Conservation (phyloP, 495 filamentous ascomycete genomes). For the Annulohypoxylon bovei region DNA sequence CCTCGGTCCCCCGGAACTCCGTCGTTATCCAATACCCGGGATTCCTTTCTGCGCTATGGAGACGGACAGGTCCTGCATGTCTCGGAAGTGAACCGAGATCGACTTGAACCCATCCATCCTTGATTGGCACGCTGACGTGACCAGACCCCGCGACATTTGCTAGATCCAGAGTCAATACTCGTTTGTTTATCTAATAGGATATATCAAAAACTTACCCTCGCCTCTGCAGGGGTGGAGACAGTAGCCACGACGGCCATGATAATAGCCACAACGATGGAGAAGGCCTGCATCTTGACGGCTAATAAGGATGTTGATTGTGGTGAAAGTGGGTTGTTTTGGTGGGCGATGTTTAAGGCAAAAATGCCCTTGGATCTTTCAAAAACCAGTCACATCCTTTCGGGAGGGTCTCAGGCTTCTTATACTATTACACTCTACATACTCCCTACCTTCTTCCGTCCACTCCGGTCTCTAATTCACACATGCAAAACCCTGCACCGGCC, state of each 20-base stretch:
- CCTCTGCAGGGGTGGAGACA: conserved; percentile 29
- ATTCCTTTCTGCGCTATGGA: conserved; percentile 21
- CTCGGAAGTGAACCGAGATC: conserved; percentile 12
- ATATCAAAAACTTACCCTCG: conserved; percentile 29
- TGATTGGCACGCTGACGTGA: conserved; percentile 25
- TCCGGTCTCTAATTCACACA: conserved; percentile 18
- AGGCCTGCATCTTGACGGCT: conserved; percentile 37
- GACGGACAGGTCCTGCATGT: conserved; percentile 11
- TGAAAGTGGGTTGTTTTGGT: conserved; percentile 20
- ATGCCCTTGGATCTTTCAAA: conserved; percentile 25
- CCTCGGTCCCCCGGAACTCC: conserved; percentile 5
- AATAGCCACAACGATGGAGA: conserved; percentile 36
- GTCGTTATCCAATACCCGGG: conserved; percentile 27
- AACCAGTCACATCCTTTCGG: conserved; percentile 6
- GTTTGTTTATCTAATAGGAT: neutral
- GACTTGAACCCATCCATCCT: neutral
- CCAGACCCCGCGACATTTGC: conserved; percentile 21
- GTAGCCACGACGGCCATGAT: conserved; percentile 33
- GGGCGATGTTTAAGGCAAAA: conserved; percentile 35
- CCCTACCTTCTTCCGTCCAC: conserved; percentile 24
- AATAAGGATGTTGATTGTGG: neutral
- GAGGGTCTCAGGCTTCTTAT: conserved; percentile 32
- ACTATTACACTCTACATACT: conserved; percentile 25
- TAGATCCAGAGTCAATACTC: conserved; percentile 15
- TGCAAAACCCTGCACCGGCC: conserved; percentile 1